Base-by-base conservation (phyloP, 192 early-diverging fungal species). In the Coemansia aciculifera region DNA sequence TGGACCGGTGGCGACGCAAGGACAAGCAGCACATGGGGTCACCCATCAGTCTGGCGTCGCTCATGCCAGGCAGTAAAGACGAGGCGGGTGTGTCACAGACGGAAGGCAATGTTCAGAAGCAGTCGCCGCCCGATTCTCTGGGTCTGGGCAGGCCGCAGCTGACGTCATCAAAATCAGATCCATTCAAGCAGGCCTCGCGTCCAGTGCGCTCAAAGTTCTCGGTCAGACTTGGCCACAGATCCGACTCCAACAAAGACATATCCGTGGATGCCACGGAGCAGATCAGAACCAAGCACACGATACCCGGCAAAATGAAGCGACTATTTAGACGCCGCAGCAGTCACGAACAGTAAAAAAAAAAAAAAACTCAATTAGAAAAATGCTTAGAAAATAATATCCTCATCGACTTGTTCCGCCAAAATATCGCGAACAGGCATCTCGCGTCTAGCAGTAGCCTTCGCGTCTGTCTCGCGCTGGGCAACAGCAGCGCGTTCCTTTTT, bases 401-500 rank as follows among this genome's bases (percentile, higher is more conserved):
- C 69, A 56, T 89, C 87, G 9, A 70, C 71, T 38, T 85, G 79
- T 17, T 76, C 77, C 13, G 72, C 59, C 49, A 89, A 70, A 24
- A 87, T 42, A 65, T 86, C 75, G 39, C 69, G 74, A 11, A 38
- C 69, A 5, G 27, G 72, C 6, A 40, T 2, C 15, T 62, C 39
- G 31, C 61, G 66, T 5, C 29, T 48, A 23, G 61, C 48, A 38
- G 68, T 61, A 10, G 51, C 68, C 19, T 68, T 63, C 59, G 66
- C 78, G 27, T 71, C 83, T 10, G 77, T 51, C 31, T 72, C 63
- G 39, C 67, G 59, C 63, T 81, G 73, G n/a, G 67, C 76, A 66
- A 80, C 77, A 6, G 85, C 76, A 34, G 86, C 86, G 32, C 88
- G 89, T 63, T 91, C 86, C 92, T 99, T 99, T 88, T 99, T 99